phyloP scores from a whole-genome alignment of 2,329 filamentous ascomycete genomes.

The Beauveria pseudobassiana region DNA sequence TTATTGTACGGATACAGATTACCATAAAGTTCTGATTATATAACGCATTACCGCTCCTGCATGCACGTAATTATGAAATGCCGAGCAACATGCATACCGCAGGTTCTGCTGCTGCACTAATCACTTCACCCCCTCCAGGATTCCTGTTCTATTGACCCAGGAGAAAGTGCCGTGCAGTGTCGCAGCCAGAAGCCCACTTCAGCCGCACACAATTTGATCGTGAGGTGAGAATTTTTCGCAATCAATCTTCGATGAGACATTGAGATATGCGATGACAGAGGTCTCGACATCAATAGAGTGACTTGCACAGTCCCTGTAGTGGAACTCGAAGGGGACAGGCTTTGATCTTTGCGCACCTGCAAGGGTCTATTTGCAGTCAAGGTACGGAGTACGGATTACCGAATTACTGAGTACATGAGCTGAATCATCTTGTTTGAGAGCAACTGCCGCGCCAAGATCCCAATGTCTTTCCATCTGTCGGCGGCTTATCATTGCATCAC shows the following conservation, averaged over 20 bases:
- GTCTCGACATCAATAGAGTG: background rate
- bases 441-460: background rate
- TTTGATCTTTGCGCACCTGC: background rate
- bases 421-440: background rate
- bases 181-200: background rate
- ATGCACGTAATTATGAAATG: too few relatives aligned
- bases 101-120: background rate
- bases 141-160: background rate
- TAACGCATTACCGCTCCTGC: too few relatives aligned
- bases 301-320: background rate
- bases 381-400: too few relatives aligned
- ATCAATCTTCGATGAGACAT: background rate
- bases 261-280: background rate
- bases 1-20: background rate
- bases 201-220: background rate
- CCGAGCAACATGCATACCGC: too few relatives aligned
- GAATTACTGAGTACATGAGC: too few relatives aligned
- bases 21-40: background rate
- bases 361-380: too few relatives aligned
- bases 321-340: background rate
- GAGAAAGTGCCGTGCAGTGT: background rate
- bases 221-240: background rate
- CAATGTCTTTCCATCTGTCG: too few relatives aligned
- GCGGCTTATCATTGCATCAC: too few relatives aligned
- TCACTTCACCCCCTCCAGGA: background rate